Evolutionary conservation across 176 grass and related monocot species (phyloP).

Genomic region (Eleusine indica): DNA sequence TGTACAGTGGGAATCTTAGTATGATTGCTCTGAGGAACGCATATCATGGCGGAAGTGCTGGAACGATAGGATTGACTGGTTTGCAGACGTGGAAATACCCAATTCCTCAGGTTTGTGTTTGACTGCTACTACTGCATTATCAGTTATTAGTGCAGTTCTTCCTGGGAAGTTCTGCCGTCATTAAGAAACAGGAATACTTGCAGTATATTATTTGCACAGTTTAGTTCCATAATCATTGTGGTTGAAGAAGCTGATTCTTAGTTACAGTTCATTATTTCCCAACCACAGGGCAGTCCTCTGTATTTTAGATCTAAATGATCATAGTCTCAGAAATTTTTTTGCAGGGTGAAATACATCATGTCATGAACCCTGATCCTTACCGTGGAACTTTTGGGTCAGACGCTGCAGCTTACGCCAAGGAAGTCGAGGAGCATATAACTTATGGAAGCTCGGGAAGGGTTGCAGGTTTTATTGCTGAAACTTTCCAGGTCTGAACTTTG

Average conservation of each 20-base stretch:
- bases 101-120: conserved; percentile 77
- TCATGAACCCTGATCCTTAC: conserved; percentile 97
- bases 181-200: not conserved
- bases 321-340: not conserved
- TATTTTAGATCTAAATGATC: not conserved
- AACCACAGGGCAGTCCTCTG: not conserved
- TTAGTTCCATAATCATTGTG: not conserved
- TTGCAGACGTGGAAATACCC: conserved; percentile 95
- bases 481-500: conserved; percentile 77
- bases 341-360: conserved; percentile 97
- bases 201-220: not conserved
- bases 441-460: conserved; percentile 86
- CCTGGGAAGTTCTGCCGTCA: not conserved
- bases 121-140: not conserved
- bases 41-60: conserved; percentile 94
- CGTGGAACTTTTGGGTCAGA: conserved; percentile 79
- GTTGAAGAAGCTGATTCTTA: not conserved
- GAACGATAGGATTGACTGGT: conserved; percentile 82
- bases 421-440: conserved; percentile 83
- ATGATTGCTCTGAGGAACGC: conserved; percentile 95
- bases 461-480: conserved; percentile 98
- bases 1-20: conserved; percentile 88
- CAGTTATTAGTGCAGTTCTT: not conserved
- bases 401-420: conserved; percentile 73
- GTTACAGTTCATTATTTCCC: not conserved